These are phyloP conservation scores for Spinacia oleracea DNA, from an alignment of 179 eudicot species.

Conservation along the genomic window DNA sequence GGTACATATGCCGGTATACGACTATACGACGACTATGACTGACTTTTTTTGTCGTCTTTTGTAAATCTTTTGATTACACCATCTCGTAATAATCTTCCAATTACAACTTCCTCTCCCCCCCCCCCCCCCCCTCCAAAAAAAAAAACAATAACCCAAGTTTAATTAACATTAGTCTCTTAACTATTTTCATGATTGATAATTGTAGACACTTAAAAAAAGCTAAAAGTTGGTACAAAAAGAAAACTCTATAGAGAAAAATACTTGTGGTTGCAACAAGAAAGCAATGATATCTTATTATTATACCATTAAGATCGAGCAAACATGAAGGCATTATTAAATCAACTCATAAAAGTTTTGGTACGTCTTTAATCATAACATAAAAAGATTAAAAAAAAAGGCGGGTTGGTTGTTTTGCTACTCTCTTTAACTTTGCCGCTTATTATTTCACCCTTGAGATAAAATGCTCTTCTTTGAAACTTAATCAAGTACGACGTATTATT, in stretches of 20 bases:
- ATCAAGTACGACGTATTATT: not conserved
- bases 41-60: no score
- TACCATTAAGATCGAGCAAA: not conserved
- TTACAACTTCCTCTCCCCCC: not conserved
- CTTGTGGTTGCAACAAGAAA: constrained; percentile 14
- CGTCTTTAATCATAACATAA: not conserved
- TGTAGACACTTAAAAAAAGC: no score
- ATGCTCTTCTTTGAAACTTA: not conserved
- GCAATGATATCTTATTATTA: constrained; percentile 8
- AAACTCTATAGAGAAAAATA: not conserved
- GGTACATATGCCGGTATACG: no score
- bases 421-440: not conserved
- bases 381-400: not conserved
- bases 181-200: not conserved
- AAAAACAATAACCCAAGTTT: no score
- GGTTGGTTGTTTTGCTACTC: not conserved
- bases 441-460: not conserved
- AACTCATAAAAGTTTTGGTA: not conserved
- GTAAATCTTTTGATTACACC: no score
- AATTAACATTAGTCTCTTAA: no score
- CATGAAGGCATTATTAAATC: constrained; percentile 16
- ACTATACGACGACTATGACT: no score
- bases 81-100: not conserved
- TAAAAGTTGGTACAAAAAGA: not conserved
- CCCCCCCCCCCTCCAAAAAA: no score